These are phyloP conservation scores for Brassica juncea DNA, from an alignment of 345 rosid genomes.

Conservation along the genomic window DNA sequence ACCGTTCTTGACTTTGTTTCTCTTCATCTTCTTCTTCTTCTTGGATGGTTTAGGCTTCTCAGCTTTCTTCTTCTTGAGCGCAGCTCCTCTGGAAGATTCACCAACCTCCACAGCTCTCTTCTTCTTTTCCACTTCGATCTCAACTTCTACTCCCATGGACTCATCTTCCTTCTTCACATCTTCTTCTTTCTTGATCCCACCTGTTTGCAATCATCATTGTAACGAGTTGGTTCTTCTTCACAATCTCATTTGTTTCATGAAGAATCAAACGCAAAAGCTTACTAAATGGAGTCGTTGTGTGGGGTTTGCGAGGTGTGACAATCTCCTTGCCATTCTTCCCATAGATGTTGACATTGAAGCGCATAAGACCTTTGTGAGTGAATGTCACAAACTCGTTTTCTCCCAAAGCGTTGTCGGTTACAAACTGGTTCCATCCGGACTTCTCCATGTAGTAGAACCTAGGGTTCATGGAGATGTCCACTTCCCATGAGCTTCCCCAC, in stretches of 20 bases:
- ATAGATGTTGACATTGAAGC: constrained; percentile 24
- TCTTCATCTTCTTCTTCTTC: constrained; percentile 10
- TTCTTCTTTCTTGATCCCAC: constrained; percentile 15
- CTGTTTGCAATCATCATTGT: constrained; percentile 19
- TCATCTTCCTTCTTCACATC: constrained; percentile 32
- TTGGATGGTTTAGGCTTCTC: neutral
- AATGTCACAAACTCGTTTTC: constrained; percentile 24
- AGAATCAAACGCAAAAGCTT: neutral
- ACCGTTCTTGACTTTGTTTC: neutral
- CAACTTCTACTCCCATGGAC: neutral
- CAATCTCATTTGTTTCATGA: neutral
- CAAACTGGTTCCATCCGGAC: constrained; percentile 34
- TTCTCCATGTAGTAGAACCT: constrained; percentile 30
- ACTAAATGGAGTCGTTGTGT: neutral
- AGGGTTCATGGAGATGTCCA: constrained; percentile 7
- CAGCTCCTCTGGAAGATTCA: neutral
- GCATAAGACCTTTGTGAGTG: constrained; percentile 26
- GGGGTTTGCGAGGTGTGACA: neutral
- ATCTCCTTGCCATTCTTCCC: constrained; percentile 14
- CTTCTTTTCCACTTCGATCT: neutral
- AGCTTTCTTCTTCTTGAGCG: neutral
- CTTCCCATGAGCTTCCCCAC: constrained; percentile 26
- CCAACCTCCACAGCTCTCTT: neutral
- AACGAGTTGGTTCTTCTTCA: neutral
- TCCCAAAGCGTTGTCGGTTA: constrained; percentile 36